Evolutionary conservation across 306 rosid genomes (phyloP), one percentile per base, ranked within the genome.

Genomic region (Malus fusca): DNA sequence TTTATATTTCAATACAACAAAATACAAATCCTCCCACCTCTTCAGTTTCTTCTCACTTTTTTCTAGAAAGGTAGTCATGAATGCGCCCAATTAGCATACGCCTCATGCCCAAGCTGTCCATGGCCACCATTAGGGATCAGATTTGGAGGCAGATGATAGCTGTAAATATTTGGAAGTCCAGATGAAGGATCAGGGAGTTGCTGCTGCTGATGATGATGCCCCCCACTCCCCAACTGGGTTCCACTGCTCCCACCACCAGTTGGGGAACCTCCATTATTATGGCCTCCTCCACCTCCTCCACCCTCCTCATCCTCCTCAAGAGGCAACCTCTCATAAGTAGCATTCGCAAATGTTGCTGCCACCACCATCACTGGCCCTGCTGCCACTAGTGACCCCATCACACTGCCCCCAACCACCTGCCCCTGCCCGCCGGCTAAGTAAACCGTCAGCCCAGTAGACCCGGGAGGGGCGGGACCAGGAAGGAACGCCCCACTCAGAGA

Each of bases 261-360:
- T 1, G 87, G 90, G 0, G 97, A 83, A 3, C 74, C 90, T 22
- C 60, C 52, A 44, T 64, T 64, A 25, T 64, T 64, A 64, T 64
- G 68, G 44, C 68, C 84, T 0, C 79, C 72, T 5, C 71, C 84
- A 0, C 66, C 78, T 1, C 87, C 83, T 10, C 82, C 87, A 0
- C 86, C 93, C 23, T 92, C 92, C 0, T 92, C 97, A 4, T 91
- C 88, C 6, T 95, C 99, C 26, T 96, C 98, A 7, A 96, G 96
- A 4, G 99, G 98, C 43, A 92, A 75, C 64, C 98, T 91, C 75
- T 96, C 98, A 69, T 92, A 96, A 0, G 97, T 90, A 1, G 99
- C 99, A 80, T 92, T 96, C 53, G 98, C 86, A 87, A 96, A 96
- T 26, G 97, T 92, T 11, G 98, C 99, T 1, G 99, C 97, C 59